Percentiles rank a stretch among this genome's conserved stretches.
These are phyloP conservation scores for Fusarium verrucosum DNA, from an alignment of 2,329 filamentous ascomycete species.

Conservation along the genomic window DNA sequence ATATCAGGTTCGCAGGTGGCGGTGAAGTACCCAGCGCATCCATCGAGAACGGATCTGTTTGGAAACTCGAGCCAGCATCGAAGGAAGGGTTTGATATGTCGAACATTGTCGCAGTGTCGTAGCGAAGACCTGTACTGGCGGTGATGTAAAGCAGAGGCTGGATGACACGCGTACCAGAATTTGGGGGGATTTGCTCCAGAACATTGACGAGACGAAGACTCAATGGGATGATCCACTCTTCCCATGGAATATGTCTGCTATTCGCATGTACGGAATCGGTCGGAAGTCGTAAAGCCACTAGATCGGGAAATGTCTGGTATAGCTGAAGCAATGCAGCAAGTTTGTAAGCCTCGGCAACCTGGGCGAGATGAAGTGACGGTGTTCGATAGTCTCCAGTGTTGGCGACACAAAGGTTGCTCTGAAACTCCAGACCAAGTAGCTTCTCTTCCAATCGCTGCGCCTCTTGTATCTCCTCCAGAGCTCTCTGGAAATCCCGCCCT, in stretches of 20 bases:
- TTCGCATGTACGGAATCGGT: slow-evolving; percentile 30
- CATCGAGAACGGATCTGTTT: slow-evolving; percentile 16
- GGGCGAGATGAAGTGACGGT: slow-evolving; percentile 47
- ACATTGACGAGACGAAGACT: slow-evolving; percentile 47
- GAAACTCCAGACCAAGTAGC: slow-evolving; percentile 47
- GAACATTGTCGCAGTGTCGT: slow-evolving; percentile 29
- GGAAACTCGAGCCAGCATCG: slow-evolving; percentile 9
- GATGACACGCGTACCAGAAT: slow-evolving; percentile 51
- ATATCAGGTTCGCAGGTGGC: slow-evolving; percentile 29
- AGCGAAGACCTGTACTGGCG: slow-evolving; percentile 49
- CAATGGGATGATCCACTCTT: slow-evolving; percentile 51
- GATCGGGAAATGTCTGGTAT: slow-evolving; percentile 53
- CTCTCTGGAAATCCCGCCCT: slow-evolving; percentile 44
- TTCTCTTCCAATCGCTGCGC: slow-evolving; percentile 50
- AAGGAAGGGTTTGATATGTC: slow-evolving; percentile 31
- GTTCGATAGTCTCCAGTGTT: slow-evolving; percentile 48
- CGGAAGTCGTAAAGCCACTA: slow-evolving; percentile 47
- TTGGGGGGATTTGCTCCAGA: slow-evolving; percentile 48
- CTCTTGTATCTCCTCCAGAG: slow-evolving; percentile 34
- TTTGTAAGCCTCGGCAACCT: slow-evolving; percentile 53
- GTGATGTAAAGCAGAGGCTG: slow-evolving; percentile 52
- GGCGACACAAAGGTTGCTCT: slow-evolving; percentile 9
- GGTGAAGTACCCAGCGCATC: slow-evolving; percentile 23
- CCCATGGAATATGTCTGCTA: slow-evolving; percentile 46
- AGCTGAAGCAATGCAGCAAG: slow-evolving; percentile 52